A percentile compares a stretch with the other conserved stretches of the same genome.
Evolutionary conservation across 306 rosid species (phyloP).

Genomic region (Carpinus viminea): DNA sequence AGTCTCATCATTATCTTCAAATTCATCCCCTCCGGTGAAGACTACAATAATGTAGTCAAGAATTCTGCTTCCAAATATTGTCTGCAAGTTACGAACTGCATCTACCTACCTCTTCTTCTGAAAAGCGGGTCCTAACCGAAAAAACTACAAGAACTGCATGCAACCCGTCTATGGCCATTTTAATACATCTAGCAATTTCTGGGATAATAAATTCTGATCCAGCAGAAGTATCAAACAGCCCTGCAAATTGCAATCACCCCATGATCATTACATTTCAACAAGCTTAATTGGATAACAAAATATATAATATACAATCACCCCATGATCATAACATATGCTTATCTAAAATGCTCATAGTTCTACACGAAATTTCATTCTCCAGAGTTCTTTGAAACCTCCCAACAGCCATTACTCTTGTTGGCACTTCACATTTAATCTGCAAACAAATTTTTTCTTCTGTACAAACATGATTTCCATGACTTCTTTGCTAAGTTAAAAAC

Average conservation of each 20-base stretch:
- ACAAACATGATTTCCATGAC: too few species aligned
- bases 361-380: too few species aligned
- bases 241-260: slow-evolving; percentile 42
- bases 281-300: too few species aligned
- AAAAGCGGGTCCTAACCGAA: slow-evolving; percentile 69
- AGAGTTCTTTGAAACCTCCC: too few species aligned
- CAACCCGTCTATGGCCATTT: slow-evolving; percentile 84
- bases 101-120: slow-evolving; percentile 70
- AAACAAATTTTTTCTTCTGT: too few species aligned
- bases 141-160: slow-evolving; percentile 79
- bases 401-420: too few species aligned
- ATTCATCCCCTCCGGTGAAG: slow-evolving; percentile 85
- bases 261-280: neutral
- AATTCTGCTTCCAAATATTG: slow-evolving; percentile 74
- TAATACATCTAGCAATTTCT: slow-evolving; percentile 81
- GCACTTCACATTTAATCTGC: too few species aligned
- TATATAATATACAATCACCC: too few species aligned
- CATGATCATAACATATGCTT: too few species aligned
- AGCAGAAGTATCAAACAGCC: slow-evolving; percentile 65
- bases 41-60: slow-evolving; percentile 69
- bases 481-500: too few species aligned
- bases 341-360: too few species aligned
- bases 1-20: slow-evolving; percentile 73
- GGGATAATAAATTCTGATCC: slow-evolving; percentile 68
- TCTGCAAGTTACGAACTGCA: slow-evolving; percentile 64